phyloP scores from a whole-genome alignment of 257 asterid genomes.

The Cruciata laevipes region DNA sequence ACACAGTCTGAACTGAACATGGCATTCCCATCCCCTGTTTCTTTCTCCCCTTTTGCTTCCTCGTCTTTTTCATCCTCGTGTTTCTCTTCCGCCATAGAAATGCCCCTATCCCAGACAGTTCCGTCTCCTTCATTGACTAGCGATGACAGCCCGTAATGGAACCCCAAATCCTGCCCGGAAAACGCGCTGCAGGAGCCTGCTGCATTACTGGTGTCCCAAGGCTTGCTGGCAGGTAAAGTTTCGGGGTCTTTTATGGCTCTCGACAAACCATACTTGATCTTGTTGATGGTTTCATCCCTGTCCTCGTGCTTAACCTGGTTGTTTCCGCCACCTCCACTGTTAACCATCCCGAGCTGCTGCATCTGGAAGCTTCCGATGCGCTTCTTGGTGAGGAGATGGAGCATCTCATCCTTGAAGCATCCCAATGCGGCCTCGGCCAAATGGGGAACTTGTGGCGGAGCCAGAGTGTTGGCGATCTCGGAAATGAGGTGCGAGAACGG shows the following conservation, averaged over 20 bases:
- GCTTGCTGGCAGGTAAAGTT: slow-evolving; percentile 17
- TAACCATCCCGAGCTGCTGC: slow-evolving; percentile 35
- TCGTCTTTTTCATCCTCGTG: slow-evolving; percentile 34
- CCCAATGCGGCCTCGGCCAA: slow-evolving; percentile 92
- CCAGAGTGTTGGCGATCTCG: slow-evolving; percentile 76
- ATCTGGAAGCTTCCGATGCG: slow-evolving; percentile 59
- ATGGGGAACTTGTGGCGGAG: slow-evolving; percentile 84
- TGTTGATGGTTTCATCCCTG: slow-evolving; percentile 43
- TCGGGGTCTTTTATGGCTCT: slow-evolving; percentile 49
- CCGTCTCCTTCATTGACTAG: slow-evolving; percentile 40
- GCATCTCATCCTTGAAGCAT: slow-evolving; percentile 97
- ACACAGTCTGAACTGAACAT: slow-evolving; percentile 60
- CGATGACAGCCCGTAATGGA: slow-evolving; percentile 40
- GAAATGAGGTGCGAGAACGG: slow-evolving; percentile 85
- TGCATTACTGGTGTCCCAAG: slow-evolving; percentile 40
- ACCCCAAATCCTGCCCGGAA: slow-evolving; percentile 38
- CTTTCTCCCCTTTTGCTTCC: slow-evolving; percentile 32
- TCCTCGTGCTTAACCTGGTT: slow-evolving; percentile 40
- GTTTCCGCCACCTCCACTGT: slow-evolving; percentile 17
- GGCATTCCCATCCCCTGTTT: slow-evolving; percentile 30
- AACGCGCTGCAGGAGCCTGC: slow-evolving; percentile 20
- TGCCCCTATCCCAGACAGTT: slow-evolving; percentile 56
- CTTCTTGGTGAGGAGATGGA: slow-evolving; percentile 78
- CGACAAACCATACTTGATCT: slow-evolving; percentile 50
- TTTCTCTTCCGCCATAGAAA: slow-evolving; percentile 41